These are phyloP conservation scores for Ilyonectria robusta DNA, from an alignment of 2,329 filamentous ascomycete genomes.

Conservation along the genomic window DNA sequence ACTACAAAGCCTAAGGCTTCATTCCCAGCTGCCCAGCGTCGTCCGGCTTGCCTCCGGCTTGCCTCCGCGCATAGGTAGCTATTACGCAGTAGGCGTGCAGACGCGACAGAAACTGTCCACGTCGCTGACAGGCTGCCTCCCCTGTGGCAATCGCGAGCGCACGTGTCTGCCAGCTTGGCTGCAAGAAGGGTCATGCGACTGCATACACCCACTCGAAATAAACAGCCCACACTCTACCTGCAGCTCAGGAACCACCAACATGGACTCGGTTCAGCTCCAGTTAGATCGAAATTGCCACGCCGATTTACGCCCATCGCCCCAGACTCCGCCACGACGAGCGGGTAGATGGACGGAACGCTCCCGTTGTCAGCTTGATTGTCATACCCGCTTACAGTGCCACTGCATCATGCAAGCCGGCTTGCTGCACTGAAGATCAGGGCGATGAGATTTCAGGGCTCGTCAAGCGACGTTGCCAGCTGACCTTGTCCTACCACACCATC, in stretches of 20 bases:
- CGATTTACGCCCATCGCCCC: slow-evolving; percentile 14
- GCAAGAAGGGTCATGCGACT: slow-evolving; percentile 21
- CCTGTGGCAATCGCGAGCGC: slow-evolving; percentile 7
- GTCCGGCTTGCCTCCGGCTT: slow-evolving; percentile 14
- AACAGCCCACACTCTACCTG: slow-evolving; percentile 2
- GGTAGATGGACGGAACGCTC: slow-evolving; percentile 9
- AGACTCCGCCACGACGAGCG: slow-evolving; percentile 9
- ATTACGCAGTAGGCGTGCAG: background rate
- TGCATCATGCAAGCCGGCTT: slow-evolving; percentile 38
- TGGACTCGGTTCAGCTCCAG: slow-evolving; percentile 12
- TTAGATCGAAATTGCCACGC: slow-evolving; percentile 18
- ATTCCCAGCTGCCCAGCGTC: slow-evolving; percentile 4
- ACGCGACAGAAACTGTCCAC: background rate
- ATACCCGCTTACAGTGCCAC: slow-evolving; percentile 38
- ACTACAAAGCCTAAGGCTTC: background rate
- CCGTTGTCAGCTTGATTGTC: slow-evolving; percentile 27
- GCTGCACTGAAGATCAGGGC: slow-evolving; percentile 22
- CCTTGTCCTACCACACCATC: slow-evolving; percentile 26
- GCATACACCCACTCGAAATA: slow-evolving; percentile 4
- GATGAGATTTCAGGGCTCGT: slow-evolving; percentile 31
- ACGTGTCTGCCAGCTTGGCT: slow-evolving; percentile 14
- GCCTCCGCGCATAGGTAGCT: no score
- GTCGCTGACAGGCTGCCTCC: slow-evolving; percentile 2
- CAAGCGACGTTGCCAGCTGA: slow-evolving; percentile 35
- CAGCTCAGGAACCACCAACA: slow-evolving; percentile 23